Conservation (phyloP, 805 yeast species). For the Candida silvicultrix region DNA sequence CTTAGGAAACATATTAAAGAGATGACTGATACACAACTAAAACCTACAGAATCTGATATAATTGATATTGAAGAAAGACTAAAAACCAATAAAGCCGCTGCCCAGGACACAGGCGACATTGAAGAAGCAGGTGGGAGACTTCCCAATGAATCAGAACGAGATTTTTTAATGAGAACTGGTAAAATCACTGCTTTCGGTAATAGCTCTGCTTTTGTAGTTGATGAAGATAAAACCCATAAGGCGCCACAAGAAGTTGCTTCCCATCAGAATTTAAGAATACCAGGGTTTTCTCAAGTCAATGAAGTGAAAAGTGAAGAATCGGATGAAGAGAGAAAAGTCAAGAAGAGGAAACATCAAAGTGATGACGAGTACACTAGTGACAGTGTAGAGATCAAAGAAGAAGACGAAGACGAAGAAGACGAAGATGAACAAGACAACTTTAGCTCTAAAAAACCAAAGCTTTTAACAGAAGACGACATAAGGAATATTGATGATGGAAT, state of each 20-base stretch:
- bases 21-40: conserved; percentile 44
- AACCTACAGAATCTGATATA: conserved; percentile 52
- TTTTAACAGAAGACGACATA: conserved; percentile 26
- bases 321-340: conserved; percentile 3
- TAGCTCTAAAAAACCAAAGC: conserved; percentile 7
- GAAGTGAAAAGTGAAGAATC: conserved; percentile 8
- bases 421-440: conserved; percentile 16
- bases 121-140: conserved; percentile 24
- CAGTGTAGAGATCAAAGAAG: no score
- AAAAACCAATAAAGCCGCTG: conserved; percentile 19
- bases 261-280: conserved; percentile 19
- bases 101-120: conserved; percentile 4
- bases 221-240: conserved; percentile 21
- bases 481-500: conserved; percentile 76
- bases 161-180: conserved; percentile 81
- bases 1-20: conserved; percentile 47
- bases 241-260: conserved; percentile 9
- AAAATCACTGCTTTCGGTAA: conserved; percentile 91
- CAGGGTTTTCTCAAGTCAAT: conserved; percentile 13
- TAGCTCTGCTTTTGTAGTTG: conserved; percentile 44
- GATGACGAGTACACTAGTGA: conserved; percentile 18
- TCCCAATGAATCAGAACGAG: conserved; percentile 75
- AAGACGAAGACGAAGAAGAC: conserved; percentile 17
- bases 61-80: conserved; percentile 52
- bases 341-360: conserved; percentile 13